Evolutionary conservation across 768 basidiomycete species (phyloP).

Genomic region (Rickenella mellea): DNA sequence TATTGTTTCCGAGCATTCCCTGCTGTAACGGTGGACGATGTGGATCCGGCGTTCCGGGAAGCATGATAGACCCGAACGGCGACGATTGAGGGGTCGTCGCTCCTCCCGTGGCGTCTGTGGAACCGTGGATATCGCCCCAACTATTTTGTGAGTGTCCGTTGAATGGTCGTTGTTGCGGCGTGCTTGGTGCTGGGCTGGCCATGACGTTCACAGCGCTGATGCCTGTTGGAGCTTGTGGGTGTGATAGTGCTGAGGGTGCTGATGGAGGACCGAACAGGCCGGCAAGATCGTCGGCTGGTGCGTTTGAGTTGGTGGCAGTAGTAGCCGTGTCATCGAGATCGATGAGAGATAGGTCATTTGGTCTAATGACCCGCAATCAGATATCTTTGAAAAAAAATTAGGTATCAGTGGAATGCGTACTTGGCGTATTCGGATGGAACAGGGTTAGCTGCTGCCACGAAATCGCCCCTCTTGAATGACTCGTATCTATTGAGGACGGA

Average conservation of each 20-base stretch:
- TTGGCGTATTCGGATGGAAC: constrained; percentile 51
- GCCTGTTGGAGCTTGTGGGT: constrained; percentile 2
- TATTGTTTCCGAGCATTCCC: constrained; percentile 1
- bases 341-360: constrained; percentile 47
- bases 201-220: background rate
- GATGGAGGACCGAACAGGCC: constrained; percentile 38
- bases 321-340: constrained; percentile 58
- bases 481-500: constrained; percentile 84
- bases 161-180: background rate
- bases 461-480: constrained; percentile 90
- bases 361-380: background rate
- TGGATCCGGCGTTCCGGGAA: constrained; percentile 29
- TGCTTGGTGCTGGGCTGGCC: constrained; percentile 1
- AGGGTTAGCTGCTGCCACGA: constrained; percentile 52
- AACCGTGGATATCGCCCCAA: constrained; percentile 8
- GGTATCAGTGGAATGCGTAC: constrained; percentile 4
- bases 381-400: background rate
- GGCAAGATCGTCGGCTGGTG: constrained; percentile 45
- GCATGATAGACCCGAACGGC: constrained; percentile 30
- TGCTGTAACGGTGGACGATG: constrained; percentile 1
- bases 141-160: background rate
- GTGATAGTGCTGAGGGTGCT: background rate
- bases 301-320: constrained; percentile 9
- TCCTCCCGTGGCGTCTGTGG: constrained; percentile 18
- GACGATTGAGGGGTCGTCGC: constrained; percentile 11